phyloP scores from a whole-genome alignment of 805 yeast species.

The Lachancea meyersii region DNA sequence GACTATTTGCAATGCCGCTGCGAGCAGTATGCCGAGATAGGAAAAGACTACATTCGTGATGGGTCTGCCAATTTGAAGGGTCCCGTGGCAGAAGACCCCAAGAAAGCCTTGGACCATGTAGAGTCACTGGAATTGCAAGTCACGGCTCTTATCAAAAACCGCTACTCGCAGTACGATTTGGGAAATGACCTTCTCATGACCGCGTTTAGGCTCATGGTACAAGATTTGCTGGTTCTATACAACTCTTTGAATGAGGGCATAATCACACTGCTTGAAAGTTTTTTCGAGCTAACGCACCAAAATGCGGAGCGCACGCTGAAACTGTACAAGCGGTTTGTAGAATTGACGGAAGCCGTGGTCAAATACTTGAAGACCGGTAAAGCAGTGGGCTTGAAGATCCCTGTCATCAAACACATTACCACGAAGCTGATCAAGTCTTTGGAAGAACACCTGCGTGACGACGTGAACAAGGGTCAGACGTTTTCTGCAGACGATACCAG shows the following conservation, averaged over 20 bases:
- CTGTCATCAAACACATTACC: constrained; percentile 95
- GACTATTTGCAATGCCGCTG: constrained; percentile 65
- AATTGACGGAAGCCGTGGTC: constrained; percentile 80
- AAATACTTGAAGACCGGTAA: constrained; percentile 85
- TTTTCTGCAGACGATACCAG: constrained; percentile 13
- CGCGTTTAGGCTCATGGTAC: constrained; percentile 82
- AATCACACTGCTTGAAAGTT: constrained; percentile 86
- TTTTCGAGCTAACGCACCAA: constrained; percentile 79
- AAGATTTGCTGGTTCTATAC: constrained; percentile 78
- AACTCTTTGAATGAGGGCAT: constrained; percentile 94
- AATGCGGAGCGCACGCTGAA: constrained; percentile 86
- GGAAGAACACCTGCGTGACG: constrained; percentile 84
- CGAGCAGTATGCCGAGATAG: constrained; percentile 56
- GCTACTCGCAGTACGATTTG: constrained; percentile 71
- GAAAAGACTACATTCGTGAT: constrained; percentile 73
- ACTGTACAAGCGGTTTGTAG: constrained; percentile 79
- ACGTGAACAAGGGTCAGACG: constrained; percentile 39
- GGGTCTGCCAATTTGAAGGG: constrained; percentile 52
- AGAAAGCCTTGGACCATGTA: constrained; percentile 73
- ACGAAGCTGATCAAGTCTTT: constrained; percentile 82
- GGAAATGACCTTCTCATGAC: constrained; percentile 79
- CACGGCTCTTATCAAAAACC: constrained; percentile 64
- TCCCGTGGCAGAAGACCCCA: constrained; percentile 56
- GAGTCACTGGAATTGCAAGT: constrained; percentile 83
- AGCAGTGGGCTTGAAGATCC: constrained; percentile 84